Percentiles rank a stretch among this genome's conserved stretches.
These are phyloP conservation scores for Phoma sp. DNA, from an alignment of 2,329 filamentous ascomycete species.

Conservation along the genomic window DNA sequence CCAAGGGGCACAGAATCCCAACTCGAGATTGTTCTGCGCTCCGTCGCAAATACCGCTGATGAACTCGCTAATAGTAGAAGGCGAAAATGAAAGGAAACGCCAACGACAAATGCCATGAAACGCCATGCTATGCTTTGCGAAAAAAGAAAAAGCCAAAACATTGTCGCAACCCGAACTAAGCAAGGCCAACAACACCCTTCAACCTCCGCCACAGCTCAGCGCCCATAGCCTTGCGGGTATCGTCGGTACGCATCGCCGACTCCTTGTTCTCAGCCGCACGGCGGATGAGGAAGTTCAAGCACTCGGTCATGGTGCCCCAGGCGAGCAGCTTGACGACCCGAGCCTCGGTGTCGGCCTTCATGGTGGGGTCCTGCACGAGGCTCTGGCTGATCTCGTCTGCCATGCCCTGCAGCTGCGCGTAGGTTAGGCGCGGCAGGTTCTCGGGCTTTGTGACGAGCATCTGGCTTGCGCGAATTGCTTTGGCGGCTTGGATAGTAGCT, in stretches of 20 bases:
- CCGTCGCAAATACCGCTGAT: neutral
- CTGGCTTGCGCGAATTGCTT: slow-evolving; percentile 57
- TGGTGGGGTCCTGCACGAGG: slow-evolving; percentile 55
- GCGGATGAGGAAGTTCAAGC: slow-evolving; percentile 74
- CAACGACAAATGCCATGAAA: neutral
- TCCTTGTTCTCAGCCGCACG: slow-evolving; percentile 68
- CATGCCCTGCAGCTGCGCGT: slow-evolving; percentile 92
- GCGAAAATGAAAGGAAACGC: too few species aligned
- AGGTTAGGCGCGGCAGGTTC: slow-evolving; percentile 53
- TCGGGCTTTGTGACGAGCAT: slow-evolving; percentile 38
- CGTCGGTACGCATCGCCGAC: slow-evolving; percentile 62
- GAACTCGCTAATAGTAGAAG: neutral
- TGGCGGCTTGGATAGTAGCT: slow-evolving; percentile 66
- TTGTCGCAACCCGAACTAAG: slow-evolving; percentile 9
- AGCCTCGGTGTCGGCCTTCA: slow-evolving; percentile 46
- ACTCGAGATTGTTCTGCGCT: neutral
- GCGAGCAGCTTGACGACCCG: slow-evolving; percentile 63
- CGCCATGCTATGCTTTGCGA: neutral
- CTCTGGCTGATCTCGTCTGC: slow-evolving; percentile 83
- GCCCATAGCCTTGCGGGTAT: slow-evolving; percentile 59
- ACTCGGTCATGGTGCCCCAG: slow-evolving; percentile 70
- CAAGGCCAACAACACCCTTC: slow-evolving; percentile 36
- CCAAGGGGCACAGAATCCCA: slow-evolving; percentile 2
- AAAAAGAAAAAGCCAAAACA: neutral
- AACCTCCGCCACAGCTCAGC: slow-evolving; percentile 55